These are phyloP conservation scores for Ophiostoma fasciatum DNA, from an alignment of 2,329 filamentous ascomycete species.

Conservation along the genomic window DNA sequence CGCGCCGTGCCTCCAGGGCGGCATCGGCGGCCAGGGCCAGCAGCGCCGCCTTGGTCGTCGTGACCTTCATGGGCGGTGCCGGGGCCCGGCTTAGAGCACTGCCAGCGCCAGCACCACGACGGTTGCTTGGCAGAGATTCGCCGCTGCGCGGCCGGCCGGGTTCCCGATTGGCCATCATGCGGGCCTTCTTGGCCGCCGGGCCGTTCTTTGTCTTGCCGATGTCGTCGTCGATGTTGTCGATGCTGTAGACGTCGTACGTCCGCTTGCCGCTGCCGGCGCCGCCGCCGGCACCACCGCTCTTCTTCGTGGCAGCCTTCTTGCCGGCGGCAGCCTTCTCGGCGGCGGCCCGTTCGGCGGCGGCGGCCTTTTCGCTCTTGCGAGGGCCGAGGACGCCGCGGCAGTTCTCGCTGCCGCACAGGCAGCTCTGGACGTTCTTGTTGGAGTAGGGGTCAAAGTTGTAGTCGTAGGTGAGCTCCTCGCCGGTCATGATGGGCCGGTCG, in stretches of 20 bases:
- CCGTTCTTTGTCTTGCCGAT: background rate
- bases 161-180: background rate
- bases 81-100: background rate
- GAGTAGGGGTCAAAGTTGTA: conserved; percentile 60
- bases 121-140: no score
- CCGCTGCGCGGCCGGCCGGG: background rate
- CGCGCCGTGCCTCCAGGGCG: conserved; percentile 4
- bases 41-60: conserved; percentile 8
- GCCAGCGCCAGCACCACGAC: no score
- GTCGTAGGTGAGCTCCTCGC: conserved; percentile 93
- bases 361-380: conserved; percentile 32
- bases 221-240: conserved; percentile 3
- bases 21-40: conserved; percentile 4
- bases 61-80: conserved; percentile 1
- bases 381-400: conserved; percentile 51
- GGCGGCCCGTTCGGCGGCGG: background rate
- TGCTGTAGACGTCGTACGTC: conserved; percentile 4
- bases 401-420: conserved; percentile 47
- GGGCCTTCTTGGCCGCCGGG: conserved; percentile 7
- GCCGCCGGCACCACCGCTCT: background rate
- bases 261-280: no score
- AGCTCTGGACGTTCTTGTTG: conserved; percentile 52
- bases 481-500: conserved; percentile 77
- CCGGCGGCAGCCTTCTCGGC: conserved; percentile 5
- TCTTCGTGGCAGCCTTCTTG: background rate